Conservation (phyloP, 2,329 filamentous ascomycete genomes). For the Chrysosporium queenslandicum region DNA sequence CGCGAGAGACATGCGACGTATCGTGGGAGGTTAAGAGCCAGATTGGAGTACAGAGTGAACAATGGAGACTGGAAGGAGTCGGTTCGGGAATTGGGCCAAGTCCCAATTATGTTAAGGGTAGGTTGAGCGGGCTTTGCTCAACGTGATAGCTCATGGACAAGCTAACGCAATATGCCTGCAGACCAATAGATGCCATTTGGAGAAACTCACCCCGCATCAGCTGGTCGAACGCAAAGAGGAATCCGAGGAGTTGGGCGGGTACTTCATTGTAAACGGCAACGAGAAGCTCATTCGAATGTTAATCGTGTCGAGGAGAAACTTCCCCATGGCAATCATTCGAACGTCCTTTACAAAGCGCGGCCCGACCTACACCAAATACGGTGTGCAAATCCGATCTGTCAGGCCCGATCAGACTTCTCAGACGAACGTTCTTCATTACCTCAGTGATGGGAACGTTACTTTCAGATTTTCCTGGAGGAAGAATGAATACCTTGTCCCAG, state of each 20-base stretch:
- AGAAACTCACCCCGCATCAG: conserved; percentile 70
- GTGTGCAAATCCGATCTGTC: conserved; percentile 83
- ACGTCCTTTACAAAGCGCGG: conserved; percentile 84
- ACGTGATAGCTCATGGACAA: conserved; percentile 11
- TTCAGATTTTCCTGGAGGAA: conserved; percentile 98
- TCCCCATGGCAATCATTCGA: conserved; percentile 86
- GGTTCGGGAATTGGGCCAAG: conserved; percentile 71
- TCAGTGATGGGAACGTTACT: conserved; percentile 89
- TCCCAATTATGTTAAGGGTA: conserved; percentile 90
- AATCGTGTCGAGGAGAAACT: conserved; percentile 82
- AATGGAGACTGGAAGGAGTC: conserved; percentile 74
- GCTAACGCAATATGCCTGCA: conserved; percentile 30
- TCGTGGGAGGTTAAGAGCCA: conserved; percentile 71
- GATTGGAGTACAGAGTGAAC: conserved; percentile 78
- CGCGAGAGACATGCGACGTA: conserved; percentile 90
- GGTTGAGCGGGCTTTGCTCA: conserved; percentile 22
- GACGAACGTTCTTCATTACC: conserved; percentile 92
- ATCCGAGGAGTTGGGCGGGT: conserved; percentile 89
- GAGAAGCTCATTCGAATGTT: conserved; percentile 94
- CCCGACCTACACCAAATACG: conserved; percentile 74
- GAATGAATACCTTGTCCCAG: conserved; percentile 89
- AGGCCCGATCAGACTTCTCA: conserved; percentile 96
- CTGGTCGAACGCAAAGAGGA: conserved; percentile 86
- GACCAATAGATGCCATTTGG: conserved; percentile 84
- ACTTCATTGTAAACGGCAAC: conserved; percentile 95